Base-by-base conservation (phyloP, 805 yeast genomes). In the Yarrowia sp. region DNA sequence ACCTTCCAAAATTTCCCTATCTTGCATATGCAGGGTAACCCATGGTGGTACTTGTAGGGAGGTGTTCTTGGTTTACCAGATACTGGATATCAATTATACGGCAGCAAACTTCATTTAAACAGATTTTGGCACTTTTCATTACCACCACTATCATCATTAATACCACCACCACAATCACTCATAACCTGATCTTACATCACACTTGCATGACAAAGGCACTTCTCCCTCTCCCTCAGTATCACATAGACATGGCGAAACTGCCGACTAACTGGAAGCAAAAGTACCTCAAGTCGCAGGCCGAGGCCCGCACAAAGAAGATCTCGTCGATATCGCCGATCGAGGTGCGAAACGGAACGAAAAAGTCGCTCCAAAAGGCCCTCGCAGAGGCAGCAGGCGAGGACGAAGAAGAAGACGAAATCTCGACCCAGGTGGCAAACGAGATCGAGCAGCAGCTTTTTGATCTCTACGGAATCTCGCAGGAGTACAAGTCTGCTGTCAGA, bases 191-290 rank as follows among this genome's bases (percentile, higher is more conserved):
- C 51, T 8, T n/a, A 4, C 13, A 16, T 42, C 21, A 2, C 16
- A 12, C 3, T 2, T 16, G 51, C 51, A 6, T 44, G 24, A 8
- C 4, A 9, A 32, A 44, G 6, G 51, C 51, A 44, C 35, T 33
- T 41, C 18, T 41, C 14, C 7, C 31, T 12, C 13, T 3, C 19
- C 12, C 35, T 21, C 42, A 32, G 14, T 16, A 35, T 19, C 33
- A 10, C 44, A 19, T 39, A 31, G 25, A 38, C 47, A 56, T 56
- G 61, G 49, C 61, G 5, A 56, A 56, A 16, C 33, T 58, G 41
- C 62, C 62, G 6, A 44, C 62, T n/a, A 58, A 58, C 42, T 58
- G 62, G 62, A 58, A 58, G 10, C 62, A 58, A 32, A 58, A 58
- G 35, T 58, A 58, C 42, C 62, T 42, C 10, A 44, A 41, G 21